Evolutionary conservation across 2,329 filamentous ascomycete species (phyloP), one percentile per base, ranked within the genome.

Genomic region (Claviceps pazoutovae): DNA sequence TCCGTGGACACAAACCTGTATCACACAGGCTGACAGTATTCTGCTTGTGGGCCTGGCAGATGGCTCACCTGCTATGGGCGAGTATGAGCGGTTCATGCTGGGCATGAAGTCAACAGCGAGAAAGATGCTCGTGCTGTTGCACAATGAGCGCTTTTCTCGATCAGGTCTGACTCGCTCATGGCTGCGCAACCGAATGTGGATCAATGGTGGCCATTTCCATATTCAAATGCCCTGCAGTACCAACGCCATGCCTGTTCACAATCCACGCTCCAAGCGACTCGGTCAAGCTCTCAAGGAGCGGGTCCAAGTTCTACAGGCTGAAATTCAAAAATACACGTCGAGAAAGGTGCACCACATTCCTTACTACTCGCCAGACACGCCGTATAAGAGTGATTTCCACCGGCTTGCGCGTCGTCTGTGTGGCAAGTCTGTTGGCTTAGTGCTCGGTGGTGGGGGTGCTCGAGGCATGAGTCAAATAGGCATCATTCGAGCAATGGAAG

Each of bases 311-410:
- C 68, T 98, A 4, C 93, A 97, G 64, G 93, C 93, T 0, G 93
- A 97, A 64, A 96, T 98, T 19, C 91, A 97, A 63, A 97, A 96
- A 64, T 98, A 96, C 65, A 97, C 94, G 0, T 95, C 89, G 1
- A 80, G 88, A n/a, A 84, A 87, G 57, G 82, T 95, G n/a, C 82
- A 87, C 26, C 89, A 95, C 60, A 86, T 83, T 3, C 86, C 89
- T 0, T 80, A 95, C 38, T 98, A 97, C 64, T 89, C 90, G 0
- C 83, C 90, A 0, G 88, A 97, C 51, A 89, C 88, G 0, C 86
- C 90, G 0, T 95, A 89, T 72, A 98, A 98, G 66, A 88, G 93
- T 2, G 93, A 98, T 61, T 97, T 98, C 60, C 91, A 98, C 66
- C 83, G 93, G 13, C 78, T 98, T 21, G 93, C 91, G 4, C 79